Evolutionary conservation across 139 green algal genomes (phyloP).

Genomic region (Chlamydomonas sp.): DNA sequence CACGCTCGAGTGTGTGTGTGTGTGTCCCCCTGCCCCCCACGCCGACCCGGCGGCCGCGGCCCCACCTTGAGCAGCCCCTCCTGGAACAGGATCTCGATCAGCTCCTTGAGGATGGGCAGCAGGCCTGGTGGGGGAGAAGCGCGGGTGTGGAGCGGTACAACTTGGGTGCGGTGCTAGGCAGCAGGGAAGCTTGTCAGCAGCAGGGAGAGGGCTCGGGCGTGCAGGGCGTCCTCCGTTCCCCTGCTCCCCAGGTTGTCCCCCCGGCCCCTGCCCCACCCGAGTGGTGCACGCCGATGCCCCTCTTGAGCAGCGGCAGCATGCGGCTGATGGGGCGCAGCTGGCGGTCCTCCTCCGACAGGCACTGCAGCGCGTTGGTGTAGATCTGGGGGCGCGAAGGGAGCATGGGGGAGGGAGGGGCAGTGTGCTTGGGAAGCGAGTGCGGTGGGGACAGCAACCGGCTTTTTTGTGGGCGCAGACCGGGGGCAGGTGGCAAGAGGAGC

Average conservation of each 20-base stretch:
- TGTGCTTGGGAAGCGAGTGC: no score
- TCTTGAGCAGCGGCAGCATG: slow-evolving; percentile 87
- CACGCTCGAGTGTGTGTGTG: neutral
- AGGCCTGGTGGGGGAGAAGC: slow-evolving; percentile 65
- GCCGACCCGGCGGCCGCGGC: neutral
- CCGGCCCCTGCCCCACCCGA: slow-evolving; percentile 44
- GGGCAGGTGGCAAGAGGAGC: no score
- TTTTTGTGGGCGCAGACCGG: no score
- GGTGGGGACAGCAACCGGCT: no score
- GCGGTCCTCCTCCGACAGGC: slow-evolving; percentile 85
- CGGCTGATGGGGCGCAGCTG: slow-evolving; percentile 77
- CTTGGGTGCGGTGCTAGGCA: neutral
- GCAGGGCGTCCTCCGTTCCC: neutral
- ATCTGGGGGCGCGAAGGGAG: slow-evolving; percentile 52
- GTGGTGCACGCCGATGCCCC: slow-evolving; percentile 95
- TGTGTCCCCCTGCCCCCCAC: slow-evolving; percentile 19
- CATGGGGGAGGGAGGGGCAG: neutral
- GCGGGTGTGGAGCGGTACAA: neutral
- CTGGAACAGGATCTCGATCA: slow-evolving; percentile 98
- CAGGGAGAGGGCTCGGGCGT: no score
- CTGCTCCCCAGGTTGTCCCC: no score
- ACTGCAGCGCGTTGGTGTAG: slow-evolving; percentile 83
- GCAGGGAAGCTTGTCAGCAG: no score
- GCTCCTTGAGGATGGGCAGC: slow-evolving; percentile 97
- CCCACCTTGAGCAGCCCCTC: slow-evolving; percentile 59